Evolutionary conservation across 2,329 filamentous ascomycete genomes (phyloP).

Genomic region (Trichoderma gracile): DNA sequence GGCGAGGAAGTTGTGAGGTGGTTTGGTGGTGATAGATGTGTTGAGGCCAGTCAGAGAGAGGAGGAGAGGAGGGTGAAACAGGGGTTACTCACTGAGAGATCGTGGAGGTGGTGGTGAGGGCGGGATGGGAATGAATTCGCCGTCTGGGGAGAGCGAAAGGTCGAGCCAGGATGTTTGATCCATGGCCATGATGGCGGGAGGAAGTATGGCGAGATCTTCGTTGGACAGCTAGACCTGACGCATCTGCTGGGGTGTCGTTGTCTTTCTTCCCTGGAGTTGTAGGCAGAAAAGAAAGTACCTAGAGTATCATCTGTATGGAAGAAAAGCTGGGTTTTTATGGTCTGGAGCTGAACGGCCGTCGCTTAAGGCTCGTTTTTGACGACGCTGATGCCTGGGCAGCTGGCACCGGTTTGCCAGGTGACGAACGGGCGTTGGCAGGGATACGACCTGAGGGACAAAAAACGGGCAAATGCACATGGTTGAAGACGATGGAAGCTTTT

Average conservation of each 20-base stretch:
- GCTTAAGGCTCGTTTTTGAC: not conserved
- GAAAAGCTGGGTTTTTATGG: not conserved
- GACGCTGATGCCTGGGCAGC: not conserved
- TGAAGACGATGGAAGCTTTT: not conserved
- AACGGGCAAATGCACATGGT: not conserved
- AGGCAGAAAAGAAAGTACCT: not conserved
- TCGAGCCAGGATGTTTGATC: conserved; percentile 15
- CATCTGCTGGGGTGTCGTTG: not conserved
- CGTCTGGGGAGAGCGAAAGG: not conserved
- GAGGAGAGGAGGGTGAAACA: too few species aligned
- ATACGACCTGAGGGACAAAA: not conserved
- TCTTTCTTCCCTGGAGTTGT: not conserved
- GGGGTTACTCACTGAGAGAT: conserved; percentile 13
- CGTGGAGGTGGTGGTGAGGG: conserved; percentile 11
- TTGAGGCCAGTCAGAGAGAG: not conserved
- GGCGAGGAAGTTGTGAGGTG: not conserved
- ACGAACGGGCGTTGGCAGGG: not conserved
- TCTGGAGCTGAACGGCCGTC: not conserved
- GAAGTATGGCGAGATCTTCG: not conserved
- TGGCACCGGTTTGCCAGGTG: not conserved
- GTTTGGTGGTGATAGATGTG: not conserved
- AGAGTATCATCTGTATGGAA: too few species aligned
- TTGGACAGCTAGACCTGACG: too few species aligned
- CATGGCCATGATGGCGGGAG: not conserved
- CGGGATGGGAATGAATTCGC: not conserved